Base-by-base conservation (phyloP, 768 basidiomycete genomes). In the Termitomyces sp. region DNA sequence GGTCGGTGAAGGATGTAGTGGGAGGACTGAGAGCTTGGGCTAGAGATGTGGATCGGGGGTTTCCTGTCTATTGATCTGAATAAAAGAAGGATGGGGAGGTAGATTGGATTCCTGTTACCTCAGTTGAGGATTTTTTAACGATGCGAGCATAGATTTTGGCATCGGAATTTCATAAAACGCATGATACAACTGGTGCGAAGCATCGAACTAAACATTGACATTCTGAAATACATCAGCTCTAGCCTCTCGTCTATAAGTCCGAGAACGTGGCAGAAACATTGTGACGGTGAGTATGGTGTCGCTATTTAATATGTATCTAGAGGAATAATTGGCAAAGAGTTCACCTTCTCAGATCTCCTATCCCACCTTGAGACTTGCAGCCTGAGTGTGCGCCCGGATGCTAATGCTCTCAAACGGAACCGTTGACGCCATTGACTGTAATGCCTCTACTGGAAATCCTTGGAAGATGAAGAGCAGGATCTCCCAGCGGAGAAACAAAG, bases 1-100 rank as follows among this genome's bases (percentile, higher is more conserved):
- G 62, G 6, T 66, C 76, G 39, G 76, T 91, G 18, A 84, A 77
- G 67, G 90, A 96, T 73, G 79, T 96, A 4, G 76, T 91, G 8
- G 95, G 96, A 22, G 96, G 96, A 1, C 74, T 97, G 53, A 75
- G 80, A 66, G 90, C 90, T 32, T 97, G 94, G 94, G 81, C 88
- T 53, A 79, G 74, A 62, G 75, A 89, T 16, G 84, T 96, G 9
- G 91, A 98, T 73, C 75, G 79, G 33, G 69, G 69, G 22, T 96
- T 98, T 70, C 95, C 95, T 33, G 72, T 92, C 15, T 97, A 97
- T 71, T 96, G 68, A 79, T 58, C 4, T 35, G 11, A 13, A 7
- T 16, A 7, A 48, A 49, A 5, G 15, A 18, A 52, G 2, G 20
- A 35, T 4, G 20, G 33, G 36, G n/a, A n/a, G 18, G 3, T n/a